phyloP scores from a whole-genome alignment of 2,329 filamentous ascomycete genomes.

The Clonostachys solani region DNA sequence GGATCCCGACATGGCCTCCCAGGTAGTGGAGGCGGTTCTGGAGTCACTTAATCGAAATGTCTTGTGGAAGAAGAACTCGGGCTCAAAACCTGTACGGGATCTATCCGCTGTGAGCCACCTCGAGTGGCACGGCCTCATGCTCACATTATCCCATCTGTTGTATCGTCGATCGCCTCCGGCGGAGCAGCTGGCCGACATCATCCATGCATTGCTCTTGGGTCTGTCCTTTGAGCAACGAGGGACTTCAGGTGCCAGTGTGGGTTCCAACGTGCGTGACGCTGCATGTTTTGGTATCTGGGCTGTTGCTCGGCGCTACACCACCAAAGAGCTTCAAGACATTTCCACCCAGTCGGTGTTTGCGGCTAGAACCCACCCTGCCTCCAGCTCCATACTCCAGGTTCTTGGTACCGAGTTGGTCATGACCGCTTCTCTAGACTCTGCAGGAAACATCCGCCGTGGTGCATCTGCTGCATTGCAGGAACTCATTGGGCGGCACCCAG shows the following conservation, averaged over 20 bases:
- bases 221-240: constrained; percentile 86
- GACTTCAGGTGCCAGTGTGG: constrained; percentile 77
- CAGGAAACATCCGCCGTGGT: constrained; percentile 89
- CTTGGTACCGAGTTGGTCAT: constrained; percentile 79
- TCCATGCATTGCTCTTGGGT: constrained; percentile 73
- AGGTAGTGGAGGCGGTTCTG: constrained; percentile 84
- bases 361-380: constrained; percentile 25
- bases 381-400: constrained; percentile 62
- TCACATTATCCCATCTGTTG: constrained; percentile 81
- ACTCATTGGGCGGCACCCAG: constrained; percentile 86
- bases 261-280: constrained; percentile 88
- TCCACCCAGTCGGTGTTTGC: constrained; percentile 39
- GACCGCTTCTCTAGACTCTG: constrained; percentile 79
- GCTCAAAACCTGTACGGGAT: constrained; percentile 42
- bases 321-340: constrained; percentile 67
- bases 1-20: constrained; percentile 72
- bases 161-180: constrained; percentile 79
- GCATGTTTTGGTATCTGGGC: constrained; percentile 97
- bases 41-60: constrained; percentile 60
- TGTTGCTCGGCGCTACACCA: constrained; percentile 80
- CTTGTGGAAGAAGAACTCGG: constrained; percentile 36
- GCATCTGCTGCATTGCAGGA: constrained; percentile 93
- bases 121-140: constrained; percentile 87
- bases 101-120: constrained; percentile 74
- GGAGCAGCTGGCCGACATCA: constrained; percentile 64